These are phyloP conservation scores for Marasmius oreades DNA, from an alignment of 1,284 basidiomycete genomes.

Conservation along the genomic window DNA sequence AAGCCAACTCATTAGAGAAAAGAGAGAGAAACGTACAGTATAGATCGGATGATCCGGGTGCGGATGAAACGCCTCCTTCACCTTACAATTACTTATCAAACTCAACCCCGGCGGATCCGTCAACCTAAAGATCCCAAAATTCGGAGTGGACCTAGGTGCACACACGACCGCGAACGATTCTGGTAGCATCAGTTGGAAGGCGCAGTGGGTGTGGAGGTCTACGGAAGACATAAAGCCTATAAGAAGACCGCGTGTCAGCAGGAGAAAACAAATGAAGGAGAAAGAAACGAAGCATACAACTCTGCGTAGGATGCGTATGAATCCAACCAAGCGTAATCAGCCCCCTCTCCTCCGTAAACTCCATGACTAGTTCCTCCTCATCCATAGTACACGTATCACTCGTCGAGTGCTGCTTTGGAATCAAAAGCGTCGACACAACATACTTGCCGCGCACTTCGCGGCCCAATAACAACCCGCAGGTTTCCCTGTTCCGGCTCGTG, in stretches of 20 bases:
- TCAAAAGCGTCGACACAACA: conserved; percentile 70
- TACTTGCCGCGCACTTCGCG: conserved; percentile 61
- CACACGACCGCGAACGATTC: conserved; percentile 92
- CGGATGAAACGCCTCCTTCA: conserved; percentile 78
- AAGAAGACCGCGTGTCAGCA: not conserved
- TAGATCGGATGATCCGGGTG: conserved; percentile 80
- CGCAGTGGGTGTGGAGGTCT: conserved; percentile 85
- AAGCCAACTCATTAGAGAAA: not conserved
- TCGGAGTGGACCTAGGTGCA: conserved; percentile 74
- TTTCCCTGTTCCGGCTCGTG: conserved; percentile 43
- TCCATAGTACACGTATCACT: conserved; percentile 88
- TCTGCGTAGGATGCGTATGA: conserved; percentile 89
- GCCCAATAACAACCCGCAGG: conserved; percentile 45
- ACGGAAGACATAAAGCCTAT: conserved; percentile 85
- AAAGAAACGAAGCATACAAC: conserved; percentile 47
- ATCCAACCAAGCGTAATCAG: conserved; percentile 91
- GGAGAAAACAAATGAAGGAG: not conserved
- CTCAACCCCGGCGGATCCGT: conserved; percentile 82
- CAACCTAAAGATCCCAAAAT: conserved; percentile 82
- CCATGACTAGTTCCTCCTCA: conserved; percentile 81
- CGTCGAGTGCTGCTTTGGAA: conserved; percentile 82
- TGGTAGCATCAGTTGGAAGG: conserved; percentile 82
- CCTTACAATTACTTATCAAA: conserved; percentile 63
- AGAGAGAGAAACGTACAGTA: conserved; percentile 48
- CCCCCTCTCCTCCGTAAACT: conserved; percentile 74